A percentile compares a stretch with the other conserved stretches of the same genome.
Evolutionary conservation across 495 filamentous ascomycete species (phyloP).

Genomic region (Penicillium soppii): DNA sequence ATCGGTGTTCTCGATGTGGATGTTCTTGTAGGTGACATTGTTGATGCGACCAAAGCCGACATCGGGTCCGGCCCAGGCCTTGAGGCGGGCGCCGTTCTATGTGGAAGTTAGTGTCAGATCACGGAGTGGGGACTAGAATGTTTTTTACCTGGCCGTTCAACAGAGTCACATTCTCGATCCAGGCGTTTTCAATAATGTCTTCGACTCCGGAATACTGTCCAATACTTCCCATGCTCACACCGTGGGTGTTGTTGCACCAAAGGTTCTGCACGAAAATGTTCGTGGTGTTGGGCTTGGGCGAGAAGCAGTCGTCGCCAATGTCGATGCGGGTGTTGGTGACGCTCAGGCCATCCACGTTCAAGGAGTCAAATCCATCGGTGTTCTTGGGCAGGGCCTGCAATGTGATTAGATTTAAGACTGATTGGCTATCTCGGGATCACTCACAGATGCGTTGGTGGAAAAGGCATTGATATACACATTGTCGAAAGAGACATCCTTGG

Average conservation of each 20-base stretch:
- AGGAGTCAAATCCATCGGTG: slow-evolving; percentile 59
- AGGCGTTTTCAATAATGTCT: slow-evolving; percentile 53
- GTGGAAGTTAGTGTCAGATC: neutral
- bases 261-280: slow-evolving; percentile 57
- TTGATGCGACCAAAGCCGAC: slow-evolving; percentile 58
- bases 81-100: slow-evolving; percentile 55
- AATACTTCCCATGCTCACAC: slow-evolving; percentile 57
- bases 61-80: slow-evolving; percentile 52
- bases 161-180: slow-evolving; percentile 56
- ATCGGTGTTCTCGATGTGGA: slow-evolving; percentile 55
- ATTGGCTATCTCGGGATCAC: neutral
- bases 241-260: slow-evolving; percentile 59
- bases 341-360: slow-evolving; percentile 46
- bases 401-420: neutral
- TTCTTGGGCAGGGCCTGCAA: slow-evolving; percentile 50
- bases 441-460: slow-evolving; percentile 49
- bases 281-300: slow-evolving; percentile 57
- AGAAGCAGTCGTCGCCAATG: slow-evolving; percentile 60
- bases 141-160: slow-evolving; percentile 46
- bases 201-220: slow-evolving; percentile 54
- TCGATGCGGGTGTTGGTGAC: slow-evolving; percentile 52
- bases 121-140: neutral
- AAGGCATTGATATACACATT: slow-evolving; percentile 53
- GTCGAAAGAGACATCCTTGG: slow-evolving; percentile 51
- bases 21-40: slow-evolving; percentile 59